Conservation (phyloP, 2,329 filamentous ascomycete genomes). For the Cladorrhinum sp. region DNA sequence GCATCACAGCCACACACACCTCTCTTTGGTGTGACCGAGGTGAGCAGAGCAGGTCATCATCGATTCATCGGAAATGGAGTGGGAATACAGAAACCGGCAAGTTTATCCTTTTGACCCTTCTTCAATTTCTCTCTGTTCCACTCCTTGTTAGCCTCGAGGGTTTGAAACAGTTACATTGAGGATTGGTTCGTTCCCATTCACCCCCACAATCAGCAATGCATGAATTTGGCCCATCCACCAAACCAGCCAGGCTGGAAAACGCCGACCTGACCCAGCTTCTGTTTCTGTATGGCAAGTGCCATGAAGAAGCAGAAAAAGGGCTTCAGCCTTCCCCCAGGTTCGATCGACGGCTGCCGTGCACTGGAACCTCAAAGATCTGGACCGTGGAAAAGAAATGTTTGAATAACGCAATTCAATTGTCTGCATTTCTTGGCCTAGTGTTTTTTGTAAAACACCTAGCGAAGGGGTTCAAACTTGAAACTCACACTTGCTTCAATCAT, state of each 20-base stretch:
- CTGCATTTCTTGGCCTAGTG: not conserved
- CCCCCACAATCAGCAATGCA: conserved; percentile 11
- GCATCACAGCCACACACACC: not conserved
- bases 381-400: not conserved
- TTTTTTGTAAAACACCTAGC: conserved; percentile 4
- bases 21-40: not conserved
- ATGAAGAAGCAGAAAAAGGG: conserved; percentile 1
- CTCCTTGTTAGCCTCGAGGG: not conserved
- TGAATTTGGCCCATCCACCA: conserved; percentile 15
- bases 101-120: not conserved
- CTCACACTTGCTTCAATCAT: not conserved
- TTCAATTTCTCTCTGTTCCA: not conserved
- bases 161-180: conserved; percentile 9
- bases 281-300: not conserved
- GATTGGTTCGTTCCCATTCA: not conserved
- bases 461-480: conserved; percentile 8
- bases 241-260: conserved; percentile 1
- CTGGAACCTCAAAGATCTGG: not conserved
- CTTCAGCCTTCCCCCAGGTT: conserved; percentile 3
- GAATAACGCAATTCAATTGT: not conserved
- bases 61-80: not conserved
- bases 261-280: conserved; percentile 1
- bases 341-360: conserved; percentile 2
- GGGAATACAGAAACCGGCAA: not conserved
- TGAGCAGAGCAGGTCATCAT: not conserved